Evolutionary conservation across 2,329 filamentous ascomycete genomes (phyloP), one percentile per base, ranked within the genome.

Genomic region (Ophiostoma himal-ulmi): DNA sequence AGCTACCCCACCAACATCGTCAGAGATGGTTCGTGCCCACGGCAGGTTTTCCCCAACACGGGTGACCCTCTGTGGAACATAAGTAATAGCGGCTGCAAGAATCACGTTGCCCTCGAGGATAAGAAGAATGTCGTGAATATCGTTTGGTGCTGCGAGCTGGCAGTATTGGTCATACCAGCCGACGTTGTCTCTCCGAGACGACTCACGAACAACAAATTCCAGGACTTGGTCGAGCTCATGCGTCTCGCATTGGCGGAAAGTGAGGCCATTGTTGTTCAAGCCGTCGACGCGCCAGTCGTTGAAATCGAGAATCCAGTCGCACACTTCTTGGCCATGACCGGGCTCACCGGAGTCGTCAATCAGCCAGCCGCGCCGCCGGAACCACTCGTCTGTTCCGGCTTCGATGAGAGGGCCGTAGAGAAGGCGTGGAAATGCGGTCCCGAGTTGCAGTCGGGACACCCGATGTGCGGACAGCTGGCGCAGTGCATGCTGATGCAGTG

Each of bases 101-200:
- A 88, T 81, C 1, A 75, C 79, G 26, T 79, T 78, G 37, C 81
- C 80, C 62, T 85, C 82, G 20, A 86, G 75, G 1, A 82, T 86
- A 30, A 88, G 73, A n/a, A 88, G 75, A 68, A 89, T 82, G 73
- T 88, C 84, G 66, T 80, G 79, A 54, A 86, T 79, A 72, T 83
- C 79, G 68, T 79, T 79, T 8, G 82, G 81, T 73, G 83, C 81
- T 64, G 81, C 81, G 11, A 86, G 79, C 73, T 80, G 82, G 70
- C 81, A 81, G 73, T 88, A 89, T 74, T 87, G 84, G 74, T 88
- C 85, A 74, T 84, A 87, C 84, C 85, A 87, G 62, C 85, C 85
- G 74, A 86, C 82, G 64, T 81, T 80, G 44, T 81, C 79, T 71
- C 84, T 82, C 67, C 79, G 79, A 11, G 77, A 77, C 0, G 83